Evolutionary conservation across 345 rosid genomes (phyloP), one percentile per base, ranked within the genome.

Genomic region (Psidium guajava): DNA sequence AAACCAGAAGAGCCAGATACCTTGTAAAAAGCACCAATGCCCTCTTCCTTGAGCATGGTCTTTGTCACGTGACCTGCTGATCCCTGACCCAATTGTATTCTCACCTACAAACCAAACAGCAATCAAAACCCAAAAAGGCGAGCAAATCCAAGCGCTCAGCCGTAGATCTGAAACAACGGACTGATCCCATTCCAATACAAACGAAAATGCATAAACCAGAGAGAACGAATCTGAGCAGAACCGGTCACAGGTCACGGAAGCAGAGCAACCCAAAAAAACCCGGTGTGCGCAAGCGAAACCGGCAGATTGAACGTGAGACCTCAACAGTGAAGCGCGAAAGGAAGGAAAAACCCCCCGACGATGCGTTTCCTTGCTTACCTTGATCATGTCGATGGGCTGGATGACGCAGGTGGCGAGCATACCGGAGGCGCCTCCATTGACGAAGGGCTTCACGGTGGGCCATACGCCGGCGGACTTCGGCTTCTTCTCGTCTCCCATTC

Each of bases 321-420:
- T 69, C 47, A 18, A 69, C 13, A 21, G 32, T 18, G 44, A 69
- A 69, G 77, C 77, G 77, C 77, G 77, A 64, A 16, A 36, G 12
- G 77, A 44, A 32, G 20, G 13, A 40, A 32, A 69, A 61, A 6
- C 2, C 74, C 74, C 77, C 12, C 77, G 77, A 40, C 77, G 47
- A 20, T 11, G 22, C 9, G 73, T 61, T 15, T 20, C 16, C 56
- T 1, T 20, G 8, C 27, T 54, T 88, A 97, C 99, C 99, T 97
- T 97, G 89, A 97, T 86, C 99, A 97, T 97, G 56, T 97, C 99
- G 88, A 97, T 90, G 57, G 99, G 99, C 87, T 97, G 99, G 89
- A 97, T 93, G 88, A 95, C 99, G 89, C 99, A 95, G 88, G 99
- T 97, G 40, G 99, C 99, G 77, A 96, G 98, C 99, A 97, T 97